Percentiles rank a stretch among this genome's conserved stretches.
Evolutionary conservation across 345 rosid species (phyloP).

Genomic region (Aquilaria sinensis): DNA sequence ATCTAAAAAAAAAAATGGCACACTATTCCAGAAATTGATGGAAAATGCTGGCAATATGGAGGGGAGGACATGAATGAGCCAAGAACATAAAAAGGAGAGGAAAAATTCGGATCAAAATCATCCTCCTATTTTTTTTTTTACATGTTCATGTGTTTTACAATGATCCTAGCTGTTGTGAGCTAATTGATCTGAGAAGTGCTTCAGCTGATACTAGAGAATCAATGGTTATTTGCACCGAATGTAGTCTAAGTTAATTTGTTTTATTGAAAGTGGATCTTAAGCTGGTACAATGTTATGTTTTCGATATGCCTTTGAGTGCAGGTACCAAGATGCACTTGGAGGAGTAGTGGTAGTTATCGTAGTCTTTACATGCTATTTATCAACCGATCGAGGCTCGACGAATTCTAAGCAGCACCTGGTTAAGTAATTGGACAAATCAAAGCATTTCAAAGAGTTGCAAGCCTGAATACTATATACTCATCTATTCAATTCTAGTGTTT

Average conservation of each 20-base stretch:
- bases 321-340: constrained; percentile 88
- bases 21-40: constrained; percentile 76
- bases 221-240: no score
- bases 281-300: neutral
- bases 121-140: no score
- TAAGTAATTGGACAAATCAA: constrained; percentile 84
- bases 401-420: constrained; percentile 88
- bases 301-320: constrained; percentile 22
- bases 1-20: constrained; percentile 52
- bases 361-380: constrained; percentile 61
- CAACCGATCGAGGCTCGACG: constrained; percentile 64
- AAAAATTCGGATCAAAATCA: constrained; percentile 2
- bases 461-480: constrained; percentile 51
- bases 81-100: constrained; percentile 20
- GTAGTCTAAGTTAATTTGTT: neutral
- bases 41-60: constrained; percentile 92
- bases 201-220: no score
- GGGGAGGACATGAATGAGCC: constrained; percentile 37
- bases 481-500: constrained; percentile 65
- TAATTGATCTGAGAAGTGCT: no score
- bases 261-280: neutral
- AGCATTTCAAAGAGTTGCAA: constrained; percentile 49
- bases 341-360: constrained; percentile 81
- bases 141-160: neutral
- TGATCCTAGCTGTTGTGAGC: neutral